Base-by-base conservation (phyloP, 2,329 filamentous ascomycete species). In the Waltergamsia citrina region DNA sequence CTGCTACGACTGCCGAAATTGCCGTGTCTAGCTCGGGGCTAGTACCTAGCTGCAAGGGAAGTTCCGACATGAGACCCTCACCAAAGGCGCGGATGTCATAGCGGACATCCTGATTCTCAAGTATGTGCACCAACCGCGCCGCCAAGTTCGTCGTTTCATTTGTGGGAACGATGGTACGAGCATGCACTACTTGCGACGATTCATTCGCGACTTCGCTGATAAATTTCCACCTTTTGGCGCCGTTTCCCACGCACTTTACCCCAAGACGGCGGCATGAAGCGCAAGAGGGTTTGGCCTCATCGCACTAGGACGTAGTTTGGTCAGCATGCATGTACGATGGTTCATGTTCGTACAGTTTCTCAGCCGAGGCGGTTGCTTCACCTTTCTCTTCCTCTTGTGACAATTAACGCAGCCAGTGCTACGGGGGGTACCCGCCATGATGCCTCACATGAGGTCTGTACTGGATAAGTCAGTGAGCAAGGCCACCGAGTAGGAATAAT, bases 211-310 rank as follows among this genome's bases (percentile, higher is more conserved):
- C 32, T 11, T 17, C 35, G 2, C 33, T 30, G 4, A 37, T 35
- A 5, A 48, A 48, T 24, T 40, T 40, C 36, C 37, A 48, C n/a
- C 45, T 28, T 17, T 39, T 44, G 15, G 44, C 38, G 3, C 45
- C 45, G 4, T 41, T 46, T 2, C 41, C 42, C 0, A 47, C 26
- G 4, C 45, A 48, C 3, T 35, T 25, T 3, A 44, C 31, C 1
- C 34, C 34, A 2, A 45, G 32, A 17, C 45, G 38, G 17, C 34
- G 38, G 29, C 45, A 48, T 43, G 42, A 39, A 2, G 39, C 41
- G 10, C 45, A 48, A 1, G 21, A 32, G 3, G 45, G 34, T 17
- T 36, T 31, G 7, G 12, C 23, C 19, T 31, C 5, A 24, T 36
- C 34, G 28, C 34, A 36, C 34, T 36, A 17, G 29, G 7, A 30